A percentile compares a stretch with the other conserved stretches of the same genome.
Conservation (phyloP, 805 yeast genomes). For the Schwanniomyces polymorphus region DNA sequence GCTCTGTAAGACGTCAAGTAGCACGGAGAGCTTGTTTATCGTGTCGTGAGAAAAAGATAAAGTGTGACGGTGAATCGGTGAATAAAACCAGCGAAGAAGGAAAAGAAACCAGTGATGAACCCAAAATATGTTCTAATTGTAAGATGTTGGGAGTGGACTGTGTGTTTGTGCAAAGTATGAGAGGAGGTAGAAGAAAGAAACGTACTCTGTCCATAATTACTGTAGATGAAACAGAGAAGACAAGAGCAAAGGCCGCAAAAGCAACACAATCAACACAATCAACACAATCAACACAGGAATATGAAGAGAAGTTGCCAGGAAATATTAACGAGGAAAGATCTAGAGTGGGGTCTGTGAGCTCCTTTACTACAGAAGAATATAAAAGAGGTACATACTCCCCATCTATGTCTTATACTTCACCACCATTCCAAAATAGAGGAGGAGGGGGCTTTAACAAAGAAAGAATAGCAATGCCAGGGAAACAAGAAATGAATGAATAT, state of each 20-base stretch:
- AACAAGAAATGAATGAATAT: not conserved
- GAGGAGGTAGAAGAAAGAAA: constrained; percentile 57
- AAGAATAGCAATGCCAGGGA: not conserved
- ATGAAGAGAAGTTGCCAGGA: not conserved
- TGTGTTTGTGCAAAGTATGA: constrained; percentile 53
- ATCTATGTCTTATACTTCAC: constrained; percentile 4
- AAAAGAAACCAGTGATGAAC: constrained; percentile 13
- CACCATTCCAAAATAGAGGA: not conserved
- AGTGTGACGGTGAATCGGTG: constrained; percentile 60
- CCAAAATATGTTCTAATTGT: constrained; percentile 49
- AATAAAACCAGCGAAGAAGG: constrained; percentile 6
- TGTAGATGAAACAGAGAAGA: not conserved
- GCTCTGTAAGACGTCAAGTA: constrained; percentile 40
- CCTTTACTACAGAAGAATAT: not conserved
- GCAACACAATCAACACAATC: not conserved
- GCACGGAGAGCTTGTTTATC: constrained; percentile 63
- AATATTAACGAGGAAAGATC: not conserved
- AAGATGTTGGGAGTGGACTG: constrained; percentile 45
- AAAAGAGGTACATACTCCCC: constrained; percentile 5
- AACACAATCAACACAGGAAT: not conserved
- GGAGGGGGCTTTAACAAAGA: not conserved
- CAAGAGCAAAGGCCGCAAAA: constrained; percentile 1
- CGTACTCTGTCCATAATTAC: not conserved
- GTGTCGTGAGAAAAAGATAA: constrained; percentile 64
- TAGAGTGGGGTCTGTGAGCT: not conserved